Evolutionary conservation across 1,284 basidiomycete genomes (phyloP), one percentile per base, ranked within the genome.

Genomic region (Leccinum pachyderme): DNA sequence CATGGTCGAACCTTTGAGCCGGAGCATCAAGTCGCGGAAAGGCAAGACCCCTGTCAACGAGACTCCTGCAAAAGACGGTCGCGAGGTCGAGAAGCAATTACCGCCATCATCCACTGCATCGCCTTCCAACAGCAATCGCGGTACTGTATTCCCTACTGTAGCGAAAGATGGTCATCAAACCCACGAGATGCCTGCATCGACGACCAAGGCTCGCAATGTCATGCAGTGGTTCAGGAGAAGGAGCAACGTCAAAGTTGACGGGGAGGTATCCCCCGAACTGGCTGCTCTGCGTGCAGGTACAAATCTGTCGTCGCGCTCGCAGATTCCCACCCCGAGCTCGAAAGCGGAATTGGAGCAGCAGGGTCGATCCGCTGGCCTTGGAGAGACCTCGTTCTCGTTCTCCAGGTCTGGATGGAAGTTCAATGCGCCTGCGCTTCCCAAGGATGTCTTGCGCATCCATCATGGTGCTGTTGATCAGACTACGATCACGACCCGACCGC

Each of bases 391-490:
- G 0, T 73, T 73, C 49, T 73, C 68, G 9, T 73, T 69, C 56
- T 60, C 71, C 35, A 69, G 59, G 57, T 53, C 63, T 29, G 71
- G 63, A 33, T 72, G 68, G 67, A 73, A 67, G 46, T 69, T 69
- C 41, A 61, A 55, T 32, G 54, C 70, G 27, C 63, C 70, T 43
- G 54, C 70, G 1, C 65, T 69, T 18, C 53, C 60, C 37, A 86
- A 84, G 59, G 78, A 79, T 35, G 83, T 83, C 53, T 76, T 98
- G 51, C 85, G 92, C 13, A 82, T 91, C 43, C 96, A 98, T 68
- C 89, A 92, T 61, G 95, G 96, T 61, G 88, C 95, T 1, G 90
- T 99, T 28, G 96, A 98, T 72, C 90, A 93, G 67, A 88, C 88
- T 24, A 96, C 89, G 39, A 84, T 98, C 60, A 97, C 95, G 8